Evolutionary conservation across 441 rosid species (phyloP).

Genomic region (Daphne laureola): DNA sequence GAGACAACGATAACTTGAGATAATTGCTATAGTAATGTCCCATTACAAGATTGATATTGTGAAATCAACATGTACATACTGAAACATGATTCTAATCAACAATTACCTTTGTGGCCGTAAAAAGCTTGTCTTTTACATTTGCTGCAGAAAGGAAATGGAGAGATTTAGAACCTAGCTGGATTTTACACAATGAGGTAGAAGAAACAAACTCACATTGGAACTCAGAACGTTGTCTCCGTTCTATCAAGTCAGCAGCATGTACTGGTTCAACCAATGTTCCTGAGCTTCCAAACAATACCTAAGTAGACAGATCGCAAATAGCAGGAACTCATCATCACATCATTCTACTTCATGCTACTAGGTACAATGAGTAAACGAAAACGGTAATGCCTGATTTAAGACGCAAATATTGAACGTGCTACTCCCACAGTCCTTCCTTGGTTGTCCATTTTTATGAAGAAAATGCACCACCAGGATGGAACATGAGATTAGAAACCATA

Average conservation of each 20-base stretch:
- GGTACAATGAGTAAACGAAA: not conserved
- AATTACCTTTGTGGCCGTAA: slow-evolving; percentile 42
- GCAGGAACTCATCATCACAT: slow-evolving; percentile 48
- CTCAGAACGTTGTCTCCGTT: slow-evolving; percentile 80
- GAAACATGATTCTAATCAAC: too few relatives aligned
- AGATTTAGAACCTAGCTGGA: slow-evolving; percentile 9
- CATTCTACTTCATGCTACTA: slow-evolving; percentile 12
- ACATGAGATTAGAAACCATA: too few relatives aligned
- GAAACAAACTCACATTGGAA: slow-evolving; percentile 45
- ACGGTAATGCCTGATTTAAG: too few relatives aligned
- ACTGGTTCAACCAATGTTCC: slow-evolving; percentile 50
- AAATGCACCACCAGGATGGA: too few relatives aligned
- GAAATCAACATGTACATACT: too few relatives aligned
- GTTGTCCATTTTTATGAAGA: too few relatives aligned
- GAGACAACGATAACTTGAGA: too few relatives aligned
- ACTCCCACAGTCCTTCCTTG: too few relatives aligned
- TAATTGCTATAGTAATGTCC: too few relatives aligned
- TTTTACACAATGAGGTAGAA: slow-evolving; percentile 4
- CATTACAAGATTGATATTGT: too few relatives aligned
- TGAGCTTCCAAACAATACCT: slow-evolving; percentile 64
- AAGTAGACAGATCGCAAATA: slow-evolving; percentile 38
- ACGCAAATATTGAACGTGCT: too few relatives aligned
- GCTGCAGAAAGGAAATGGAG: slow-evolving; percentile 35
- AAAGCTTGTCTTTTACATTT: slow-evolving; percentile 43
- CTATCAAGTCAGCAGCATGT: slow-evolving; percentile 79